phyloP scores from a whole-genome alignment of 148 eudicot species.

The Pouteria glomerata region DNA sequence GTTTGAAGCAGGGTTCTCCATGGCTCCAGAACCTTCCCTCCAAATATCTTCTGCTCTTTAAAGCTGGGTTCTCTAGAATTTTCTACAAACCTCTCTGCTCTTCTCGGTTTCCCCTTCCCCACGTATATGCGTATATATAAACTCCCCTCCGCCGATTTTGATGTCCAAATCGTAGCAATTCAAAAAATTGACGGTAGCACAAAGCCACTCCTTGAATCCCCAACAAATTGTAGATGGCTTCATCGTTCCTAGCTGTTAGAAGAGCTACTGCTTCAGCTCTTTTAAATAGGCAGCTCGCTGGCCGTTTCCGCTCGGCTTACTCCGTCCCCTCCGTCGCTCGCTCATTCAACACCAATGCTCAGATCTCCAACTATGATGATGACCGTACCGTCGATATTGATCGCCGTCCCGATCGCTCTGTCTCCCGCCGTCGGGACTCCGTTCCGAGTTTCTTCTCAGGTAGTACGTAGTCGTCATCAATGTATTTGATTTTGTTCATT shows the following conservation, averaged over 20 bases:
- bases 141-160: too few species aligned
- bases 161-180: too few species aligned
- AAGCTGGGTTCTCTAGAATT: too few species aligned
- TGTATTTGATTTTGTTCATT: background rate
- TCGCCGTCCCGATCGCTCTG: constrained; percentile 30
- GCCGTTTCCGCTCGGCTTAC: constrained; percentile 34
- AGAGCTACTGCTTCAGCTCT: constrained; percentile 28
- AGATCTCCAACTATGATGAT: constrained; percentile 32
- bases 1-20: too few species aligned
- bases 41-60: too few species aligned
- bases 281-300: constrained; percentile 21
- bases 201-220: too few species aligned
- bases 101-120: too few species aligned
- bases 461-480: constrained; percentile 39
- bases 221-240: too few species aligned
- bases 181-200: too few species aligned
- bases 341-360: constrained; percentile 41
- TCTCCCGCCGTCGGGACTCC: constrained; percentile 41
- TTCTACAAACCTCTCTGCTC: too few species aligned
- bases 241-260: constrained; percentile 42
- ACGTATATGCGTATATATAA: too few species aligned
- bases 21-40: too few species aligned
- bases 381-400: constrained; percentile 25
- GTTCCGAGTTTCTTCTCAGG: constrained; percentile 51
- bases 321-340: constrained; percentile 29